Base-by-base conservation (phyloP, 1,284 basidiomycete genomes). In the Cryptococcus hybrid region DNA sequence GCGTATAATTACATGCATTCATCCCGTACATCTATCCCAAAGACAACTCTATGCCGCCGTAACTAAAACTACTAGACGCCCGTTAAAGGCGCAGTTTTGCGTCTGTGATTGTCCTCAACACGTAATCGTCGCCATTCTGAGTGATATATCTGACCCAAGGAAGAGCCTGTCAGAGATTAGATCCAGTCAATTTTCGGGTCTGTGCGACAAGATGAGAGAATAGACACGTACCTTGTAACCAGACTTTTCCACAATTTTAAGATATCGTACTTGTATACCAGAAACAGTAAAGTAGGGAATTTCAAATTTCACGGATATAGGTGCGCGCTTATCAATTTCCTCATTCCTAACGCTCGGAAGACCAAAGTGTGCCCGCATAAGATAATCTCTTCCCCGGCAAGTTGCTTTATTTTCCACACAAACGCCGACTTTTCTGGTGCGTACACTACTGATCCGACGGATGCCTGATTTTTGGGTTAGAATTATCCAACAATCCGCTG, bases 241-340 rank as follows among this genome's bases (percentile, higher is more conserved):
- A 57, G 90, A 93, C 83, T 99, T 98, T 78, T 99, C 96, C 1
- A 98, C 93, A 55, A 99, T 94, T 80, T 99, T 99, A 64, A 92
- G 82, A 74, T 97, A 98, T 54, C 94, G 84, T 13, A 98, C 95
- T 46, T 69, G 92, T 60, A 98, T 96, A 7, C 96, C 95, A 0
- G 92, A 96, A 1, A 93, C 89, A 0, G 94, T 97, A 75, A 97
- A 97, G 80, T 96, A 97, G 1, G 95, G 94, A 47, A 99, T 97
- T 80, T 99, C 95, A 66, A 94, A 99, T 78, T 92, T 93, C 78
- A 98, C 91, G 1, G 89, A 92, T 68, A 99, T 96, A 0, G 96
- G 96, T 24, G 92, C 87, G 30, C 91, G 87, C 70, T 92, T 91
- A 68, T 93, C 91, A 50, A 89, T 80, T 56, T 93, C 92, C 71